These are phyloP conservation scores for Pachysolen tannophilus DNA, from an alignment of 805 yeast genomes.

Conservation along the genomic window DNA sequence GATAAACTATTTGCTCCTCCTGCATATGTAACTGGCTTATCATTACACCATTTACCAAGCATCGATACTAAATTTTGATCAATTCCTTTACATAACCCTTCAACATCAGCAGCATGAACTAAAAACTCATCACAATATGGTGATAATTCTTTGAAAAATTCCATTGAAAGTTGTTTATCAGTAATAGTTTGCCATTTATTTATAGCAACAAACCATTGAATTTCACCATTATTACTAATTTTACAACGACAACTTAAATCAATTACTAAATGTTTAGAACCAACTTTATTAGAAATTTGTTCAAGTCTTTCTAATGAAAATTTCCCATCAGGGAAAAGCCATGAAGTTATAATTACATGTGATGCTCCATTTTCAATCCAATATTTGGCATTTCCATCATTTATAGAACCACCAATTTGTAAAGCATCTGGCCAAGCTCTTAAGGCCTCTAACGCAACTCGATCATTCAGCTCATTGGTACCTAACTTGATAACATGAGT, in stretches of 20 bases:
- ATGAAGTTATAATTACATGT: conserved; percentile 88
- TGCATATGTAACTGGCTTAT: conserved; percentile 81
- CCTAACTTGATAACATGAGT: conserved; percentile 95
- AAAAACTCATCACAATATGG: conserved; percentile 77
- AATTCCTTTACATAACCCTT: conserved; percentile 90
- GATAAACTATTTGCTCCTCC: conserved; percentile 83
- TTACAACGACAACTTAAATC: conserved; percentile 77
- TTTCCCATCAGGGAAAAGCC: conserved; percentile 67
- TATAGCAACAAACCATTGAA: conserved; percentile 90
- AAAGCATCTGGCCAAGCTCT: conserved; percentile 61
- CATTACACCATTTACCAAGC: conserved; percentile 71
- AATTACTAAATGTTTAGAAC: conserved; percentile 63
- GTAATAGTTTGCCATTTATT: conserved; percentile 96
- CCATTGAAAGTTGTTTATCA: conserved; percentile 42
- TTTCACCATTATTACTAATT: conserved; percentile 18
- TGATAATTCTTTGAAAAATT: conserved; percentile 46
- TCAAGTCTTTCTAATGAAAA: conserved; percentile 45
- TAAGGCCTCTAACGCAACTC: conserved; percentile 74
- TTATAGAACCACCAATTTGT: conserved; percentile 95
- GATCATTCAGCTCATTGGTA: conserved; percentile 62
- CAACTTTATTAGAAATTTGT: conserved; percentile 45
- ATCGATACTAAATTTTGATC: conserved; percentile 68
- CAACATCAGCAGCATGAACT: conserved; percentile 98
- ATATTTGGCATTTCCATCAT: conserved; percentile 53
- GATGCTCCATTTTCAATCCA: conserved; percentile 81